These are phyloP conservation scores for Aspergillus proliferans DNA, from an alignment of 2,329 filamentous ascomycete species.

Conservation along the genomic window DNA sequence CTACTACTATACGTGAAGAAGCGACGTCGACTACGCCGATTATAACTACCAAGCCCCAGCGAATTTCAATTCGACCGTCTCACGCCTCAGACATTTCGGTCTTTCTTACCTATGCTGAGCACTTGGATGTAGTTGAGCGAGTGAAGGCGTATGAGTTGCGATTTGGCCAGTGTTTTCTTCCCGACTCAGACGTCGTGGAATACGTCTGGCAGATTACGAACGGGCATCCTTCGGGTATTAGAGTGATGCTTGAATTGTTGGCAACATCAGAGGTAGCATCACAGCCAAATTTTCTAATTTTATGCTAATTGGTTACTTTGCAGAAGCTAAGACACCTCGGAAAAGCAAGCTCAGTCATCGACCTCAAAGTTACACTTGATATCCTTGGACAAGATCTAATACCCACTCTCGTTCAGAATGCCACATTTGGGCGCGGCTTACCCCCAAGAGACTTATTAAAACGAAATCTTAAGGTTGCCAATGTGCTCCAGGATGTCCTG, in stretches of 20 bases:
- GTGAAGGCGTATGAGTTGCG: not conserved
- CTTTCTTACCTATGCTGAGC: not conserved
- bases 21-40: not conserved
- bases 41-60: not conserved
- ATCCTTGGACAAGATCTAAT: not conserved
- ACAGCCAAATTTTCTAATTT: not conserved
- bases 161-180: not conserved
- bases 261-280: not conserved
- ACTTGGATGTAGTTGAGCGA: not conserved
- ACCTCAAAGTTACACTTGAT: not conserved
- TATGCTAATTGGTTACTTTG: not conserved
- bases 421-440: not conserved
- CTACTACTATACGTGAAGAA: not conserved
- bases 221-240: not conserved
- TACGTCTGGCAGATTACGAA: not conserved
- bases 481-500: not conserved
- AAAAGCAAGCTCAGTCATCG: not conserved
- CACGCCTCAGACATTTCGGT: not conserved
- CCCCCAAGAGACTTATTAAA: not conserved
- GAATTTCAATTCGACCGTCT: not conserved
- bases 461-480: not conserved
- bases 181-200: not conserved
- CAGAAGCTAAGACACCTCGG: not conserved
- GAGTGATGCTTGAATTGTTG: not conserved
- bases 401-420: not conserved